These are phyloP conservation scores for Colletotrichum spaethianum DNA, from an alignment of 2,329 filamentous ascomycete species.

Conservation along the genomic window DNA sequence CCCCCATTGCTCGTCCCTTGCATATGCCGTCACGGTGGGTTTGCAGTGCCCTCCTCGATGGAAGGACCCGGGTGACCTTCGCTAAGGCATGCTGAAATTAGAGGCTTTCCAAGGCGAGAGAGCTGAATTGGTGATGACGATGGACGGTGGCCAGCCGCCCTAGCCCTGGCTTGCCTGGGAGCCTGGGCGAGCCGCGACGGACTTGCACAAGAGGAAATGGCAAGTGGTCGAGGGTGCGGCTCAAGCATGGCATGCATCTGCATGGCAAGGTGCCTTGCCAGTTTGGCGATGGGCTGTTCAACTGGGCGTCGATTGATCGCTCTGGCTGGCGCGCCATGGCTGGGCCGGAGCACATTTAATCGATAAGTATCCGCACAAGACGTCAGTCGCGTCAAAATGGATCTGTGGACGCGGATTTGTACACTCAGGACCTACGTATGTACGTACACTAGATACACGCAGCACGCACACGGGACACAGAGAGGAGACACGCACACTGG, in stretches of 20 bases:
- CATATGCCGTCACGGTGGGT: slow-evolving; percentile 23
- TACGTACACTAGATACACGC: neutral
- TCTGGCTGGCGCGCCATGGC: neutral
- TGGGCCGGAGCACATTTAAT: slow-evolving; percentile 3
- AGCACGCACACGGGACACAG: neutral
- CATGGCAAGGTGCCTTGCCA: neutral
- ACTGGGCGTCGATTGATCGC: neutral
- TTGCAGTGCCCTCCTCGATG: slow-evolving; percentile 16
- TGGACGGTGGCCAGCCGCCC: slow-evolving; percentile 6
- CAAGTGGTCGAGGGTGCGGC: neutral
- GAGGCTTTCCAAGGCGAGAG: slow-evolving; percentile 29
- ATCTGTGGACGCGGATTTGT: neutral
- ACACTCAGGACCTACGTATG: neutral
- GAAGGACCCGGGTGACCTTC: slow-evolving; percentile 17
- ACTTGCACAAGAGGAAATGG: neutral
- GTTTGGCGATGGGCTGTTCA: slow-evolving; percentile 3
- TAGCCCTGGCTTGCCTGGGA: slow-evolving; percentile 3
- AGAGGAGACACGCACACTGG: too few species aligned
- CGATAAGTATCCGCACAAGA: slow-evolving; percentile 9
- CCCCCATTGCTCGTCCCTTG: slow-evolving; percentile 19
- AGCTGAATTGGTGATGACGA: slow-evolving; percentile 27
- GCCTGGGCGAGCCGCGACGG: neutral
- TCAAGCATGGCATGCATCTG: neutral
- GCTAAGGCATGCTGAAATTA: slow-evolving; percentile 33
- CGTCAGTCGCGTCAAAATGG: neutral